Evolutionary conservation across 1,284 basidiomycete species (phyloP).

Genomic region (Cutaneotrichosporon dermatis): DNA sequence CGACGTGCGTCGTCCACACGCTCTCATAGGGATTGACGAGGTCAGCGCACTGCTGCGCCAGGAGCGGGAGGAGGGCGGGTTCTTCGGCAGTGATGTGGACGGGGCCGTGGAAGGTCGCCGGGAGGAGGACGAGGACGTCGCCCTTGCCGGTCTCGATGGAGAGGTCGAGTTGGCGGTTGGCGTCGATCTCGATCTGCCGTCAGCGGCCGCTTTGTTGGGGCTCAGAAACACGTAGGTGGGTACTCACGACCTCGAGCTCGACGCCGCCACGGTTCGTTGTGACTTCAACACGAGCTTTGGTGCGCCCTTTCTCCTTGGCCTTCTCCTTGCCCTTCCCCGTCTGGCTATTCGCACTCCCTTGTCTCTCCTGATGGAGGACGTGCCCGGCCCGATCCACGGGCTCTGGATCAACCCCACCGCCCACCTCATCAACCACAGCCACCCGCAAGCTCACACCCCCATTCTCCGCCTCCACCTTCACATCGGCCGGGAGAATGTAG

Average conservation of each 20-base stretch:
- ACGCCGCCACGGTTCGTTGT: constrained; percentile 32
- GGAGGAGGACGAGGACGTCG: constrained; percentile 40
- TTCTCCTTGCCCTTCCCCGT: constrained; percentile 5
- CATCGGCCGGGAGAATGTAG: constrained; percentile 37
- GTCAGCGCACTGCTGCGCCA: constrained; percentile 17
- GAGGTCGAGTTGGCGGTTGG: constrained; percentile 15
- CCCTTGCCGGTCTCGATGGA: constrained; percentile 35
- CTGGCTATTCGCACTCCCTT: constrained; percentile 10
- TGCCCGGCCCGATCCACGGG: not conserved
- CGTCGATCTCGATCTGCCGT: constrained; percentile 35
- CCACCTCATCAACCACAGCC: constrained; percentile 31
- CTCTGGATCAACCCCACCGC: not conserved
- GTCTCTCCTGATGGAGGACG: constrained; percentile 4
- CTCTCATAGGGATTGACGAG: constrained; percentile 29
- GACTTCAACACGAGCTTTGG: constrained; percentile 36
- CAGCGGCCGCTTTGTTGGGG: not conserved
- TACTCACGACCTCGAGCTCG: constrained; percentile 38
- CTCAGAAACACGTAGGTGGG: too few species aligned
- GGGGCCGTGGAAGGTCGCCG: constrained; percentile 33
- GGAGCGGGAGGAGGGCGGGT: constrained; percentile 21
- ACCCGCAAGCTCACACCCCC: constrained; percentile 34
- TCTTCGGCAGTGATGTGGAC: constrained; percentile 17
- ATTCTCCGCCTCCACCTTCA: constrained; percentile 30
- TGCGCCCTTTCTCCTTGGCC: constrained; percentile 23
- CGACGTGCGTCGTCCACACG: constrained; percentile 33